These are phyloP conservation scores for Histomonas meleagridis DNA, from an alignment of 208 protist species.

Conservation along the genomic window DNA sequence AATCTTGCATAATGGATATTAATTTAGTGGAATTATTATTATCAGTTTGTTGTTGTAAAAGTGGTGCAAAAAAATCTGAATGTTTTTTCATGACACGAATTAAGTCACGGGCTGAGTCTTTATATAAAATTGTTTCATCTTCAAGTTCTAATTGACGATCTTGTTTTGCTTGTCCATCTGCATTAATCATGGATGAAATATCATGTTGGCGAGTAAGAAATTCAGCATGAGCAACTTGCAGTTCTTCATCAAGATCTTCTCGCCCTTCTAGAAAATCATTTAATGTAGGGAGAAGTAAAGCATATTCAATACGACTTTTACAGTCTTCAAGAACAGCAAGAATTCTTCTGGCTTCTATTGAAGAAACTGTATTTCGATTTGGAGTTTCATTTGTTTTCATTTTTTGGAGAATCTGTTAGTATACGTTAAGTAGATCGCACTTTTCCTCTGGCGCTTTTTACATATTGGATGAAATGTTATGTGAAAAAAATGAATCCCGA, in stretches of 20 bases:
- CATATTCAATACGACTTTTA: neutral
- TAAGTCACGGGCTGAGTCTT: neutral
- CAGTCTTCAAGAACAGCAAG: neutral
- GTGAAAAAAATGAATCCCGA: no score
- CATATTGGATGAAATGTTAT: no score
- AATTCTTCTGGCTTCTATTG: conserved; percentile 14
- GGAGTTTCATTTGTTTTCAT: no score
- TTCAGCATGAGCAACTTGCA: neutral
- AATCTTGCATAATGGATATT: neutral
- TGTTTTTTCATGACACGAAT: conserved; percentile 8
- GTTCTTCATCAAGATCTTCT: neutral
- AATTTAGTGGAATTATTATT: neutral
- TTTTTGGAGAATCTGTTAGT: no score
- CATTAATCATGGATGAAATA: neutral
- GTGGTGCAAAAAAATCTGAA: neutral
- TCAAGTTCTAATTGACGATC: neutral
- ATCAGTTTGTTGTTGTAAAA: neutral
- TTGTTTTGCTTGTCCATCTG: neutral
- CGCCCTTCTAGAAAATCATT: conserved; percentile 28
- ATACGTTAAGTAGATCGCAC: no score
- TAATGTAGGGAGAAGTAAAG: neutral
- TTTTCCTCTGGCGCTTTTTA: no score
- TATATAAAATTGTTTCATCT: neutral
- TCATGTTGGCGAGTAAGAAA: neutral
- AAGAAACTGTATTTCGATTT: no score